phyloP scores from a whole-genome alignment of 768 basidiomycete genomes.

The Artomyces pyxidatus region DNA sequence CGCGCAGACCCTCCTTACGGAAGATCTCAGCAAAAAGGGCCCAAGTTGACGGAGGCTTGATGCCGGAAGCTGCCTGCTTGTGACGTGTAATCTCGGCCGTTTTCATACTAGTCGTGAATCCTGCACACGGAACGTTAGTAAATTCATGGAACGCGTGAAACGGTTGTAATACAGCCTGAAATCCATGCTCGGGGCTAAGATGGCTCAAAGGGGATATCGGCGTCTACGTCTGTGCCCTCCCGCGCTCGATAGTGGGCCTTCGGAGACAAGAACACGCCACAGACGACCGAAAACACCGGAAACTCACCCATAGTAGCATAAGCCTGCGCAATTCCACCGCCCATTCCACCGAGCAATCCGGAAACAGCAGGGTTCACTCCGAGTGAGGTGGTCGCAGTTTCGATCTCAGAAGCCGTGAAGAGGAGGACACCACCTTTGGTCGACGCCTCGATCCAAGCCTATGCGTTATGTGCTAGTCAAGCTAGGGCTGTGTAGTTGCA shows the following conservation, averaged over 20 bases:
- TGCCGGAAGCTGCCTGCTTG: slow-evolving; percentile 80
- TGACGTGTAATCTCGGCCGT: slow-evolving; percentile 96
- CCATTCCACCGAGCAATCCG: slow-evolving; percentile 94
- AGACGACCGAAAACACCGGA: not conserved
- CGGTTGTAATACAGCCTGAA: too few relatives aligned
- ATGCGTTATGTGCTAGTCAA: too few relatives aligned
- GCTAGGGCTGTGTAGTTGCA: too few relatives aligned
- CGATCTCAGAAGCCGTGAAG: slow-evolving; percentile 94
- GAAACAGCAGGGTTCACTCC: slow-evolving; percentile 76
- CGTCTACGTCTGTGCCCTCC: too few relatives aligned
- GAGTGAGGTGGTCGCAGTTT: slow-evolving; percentile 51
- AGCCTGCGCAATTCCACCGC: slow-evolving; percentile 94
- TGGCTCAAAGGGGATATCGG: too few relatives aligned
- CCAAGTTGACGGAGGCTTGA: slow-evolving; percentile 88
- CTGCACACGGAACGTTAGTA: slow-evolving; percentile 30
- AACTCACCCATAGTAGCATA: slow-evolving; percentile 99
- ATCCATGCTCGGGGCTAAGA: too few relatives aligned
- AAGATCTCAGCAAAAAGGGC: slow-evolving; percentile 94
- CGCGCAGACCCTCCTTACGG: slow-evolving; percentile 83
- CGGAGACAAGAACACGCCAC: not conserved
- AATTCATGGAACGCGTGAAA: not conserved
- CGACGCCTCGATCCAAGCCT: slow-evolving; percentile 99
- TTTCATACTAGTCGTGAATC: slow-evolving; percentile 99
- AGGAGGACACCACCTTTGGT: slow-evolving; percentile 96
- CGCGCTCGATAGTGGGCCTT: too few relatives aligned